Evolutionary conservation across 139 green algal species (phyloP), one percentile per base, ranked within the genome.

Genomic region (Coelastrella sp.): DNA sequence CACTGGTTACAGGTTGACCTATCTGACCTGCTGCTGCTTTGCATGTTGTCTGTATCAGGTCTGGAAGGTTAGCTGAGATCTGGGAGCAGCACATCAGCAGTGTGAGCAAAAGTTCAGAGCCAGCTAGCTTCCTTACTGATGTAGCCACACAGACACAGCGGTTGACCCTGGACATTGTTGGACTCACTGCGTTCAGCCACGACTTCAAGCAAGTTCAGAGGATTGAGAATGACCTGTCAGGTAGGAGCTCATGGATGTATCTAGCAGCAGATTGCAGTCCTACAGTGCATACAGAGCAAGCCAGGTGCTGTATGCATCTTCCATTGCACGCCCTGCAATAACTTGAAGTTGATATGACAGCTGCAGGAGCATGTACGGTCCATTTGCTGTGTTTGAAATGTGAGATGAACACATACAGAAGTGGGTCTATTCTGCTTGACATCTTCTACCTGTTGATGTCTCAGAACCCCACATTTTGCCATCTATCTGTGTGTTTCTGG

Each of bases 141-240:
- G 81, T 96, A 35, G 85, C 92, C 9, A 69, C 89, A 27, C 87
- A 94, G 69, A 92, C 90, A 45, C 93, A 96, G 88, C 88, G 91
- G 43, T 85, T 96, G 4, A 93, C 92, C 21, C 86, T 96, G 23
- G 92, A 96, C 48, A 69, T 96, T 23, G 90, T 96, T 57, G 91
- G 91, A 23, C 74, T 90, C 38, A 89, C 92, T 25, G 91, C 92
- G 9, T 95, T 95, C 89, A 92, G 79, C 73, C 88, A 95, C 67
- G 88, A 95, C 89, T 95, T 95, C 75, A 25, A 75, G 37, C 85
- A 93, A 77, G 57, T 74, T 2, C 57, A 45, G 72, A 66, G 86
- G 57, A 80, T 80, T 48, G 72, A 51, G 5, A 48, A 80, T 45
- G 72, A 80, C 48, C 72, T 80, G n/a, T 60, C 72, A 38, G 72